phyloP scores from a whole-genome alignment of 176 grass and related monocot genomes.

The Raddia guianensis region DNA sequence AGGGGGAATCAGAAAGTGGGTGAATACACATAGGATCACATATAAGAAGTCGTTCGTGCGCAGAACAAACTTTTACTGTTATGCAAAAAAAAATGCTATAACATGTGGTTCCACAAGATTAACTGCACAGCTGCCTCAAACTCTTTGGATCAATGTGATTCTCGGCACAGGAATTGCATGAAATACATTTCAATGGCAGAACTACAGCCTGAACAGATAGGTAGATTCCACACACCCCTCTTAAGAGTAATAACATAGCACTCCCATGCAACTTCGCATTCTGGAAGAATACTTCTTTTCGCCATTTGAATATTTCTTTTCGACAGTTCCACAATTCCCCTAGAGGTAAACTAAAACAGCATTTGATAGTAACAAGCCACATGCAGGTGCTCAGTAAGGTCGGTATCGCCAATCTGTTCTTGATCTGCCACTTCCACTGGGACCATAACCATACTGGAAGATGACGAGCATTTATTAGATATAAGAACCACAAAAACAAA shows the following conservation, averaged over 20 bases:
- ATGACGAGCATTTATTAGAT: background rate
- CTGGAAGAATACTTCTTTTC: conserved; percentile 17
- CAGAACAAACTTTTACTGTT: background rate
- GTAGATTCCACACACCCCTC: background rate
- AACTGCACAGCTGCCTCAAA: conserved; percentile 27
- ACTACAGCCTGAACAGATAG: conserved; percentile 21
- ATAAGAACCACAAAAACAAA: background rate
- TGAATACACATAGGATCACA: background rate
- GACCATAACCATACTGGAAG: conserved; percentile 57
- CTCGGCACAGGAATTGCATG: background rate
- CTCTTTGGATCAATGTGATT: background rate
- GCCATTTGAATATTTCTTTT: too few relatives aligned
- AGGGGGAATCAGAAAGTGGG: background rate
- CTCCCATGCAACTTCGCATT: conserved; percentile 4
- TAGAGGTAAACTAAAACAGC: conserved; percentile 26
- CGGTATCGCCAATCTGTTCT: conserved; percentile 74
- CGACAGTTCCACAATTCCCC: conserved; percentile 21
- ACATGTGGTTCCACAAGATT: background rate
- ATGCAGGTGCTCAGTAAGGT: conserved; percentile 54
- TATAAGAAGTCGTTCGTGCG: background rate
- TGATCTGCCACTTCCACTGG: conserved; percentile 56
- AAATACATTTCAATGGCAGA: conserved; percentile 14
- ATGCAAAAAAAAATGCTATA: background rate
- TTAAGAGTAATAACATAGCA: conserved; percentile 22
- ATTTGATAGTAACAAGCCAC: background rate